Conservation (phyloP, 345 rosid species). For the Orychophragmus violaceus region DNA sequence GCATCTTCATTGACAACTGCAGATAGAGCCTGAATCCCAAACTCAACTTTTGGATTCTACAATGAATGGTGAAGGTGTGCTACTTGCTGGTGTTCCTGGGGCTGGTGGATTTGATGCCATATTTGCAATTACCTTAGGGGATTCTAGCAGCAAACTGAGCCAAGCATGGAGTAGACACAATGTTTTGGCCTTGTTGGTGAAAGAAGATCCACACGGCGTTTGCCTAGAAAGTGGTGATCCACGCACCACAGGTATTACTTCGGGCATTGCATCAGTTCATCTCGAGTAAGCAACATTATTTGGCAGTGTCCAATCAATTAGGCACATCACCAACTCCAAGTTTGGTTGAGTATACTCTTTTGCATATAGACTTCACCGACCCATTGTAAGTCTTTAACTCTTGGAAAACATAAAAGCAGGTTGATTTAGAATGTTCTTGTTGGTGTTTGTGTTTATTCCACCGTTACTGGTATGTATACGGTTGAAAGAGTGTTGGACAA, state of each 20-base stretch:
- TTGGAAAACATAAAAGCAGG: no score
- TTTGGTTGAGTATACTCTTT: conserved; percentile 27
- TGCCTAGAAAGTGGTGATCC: conserved; percentile 75
- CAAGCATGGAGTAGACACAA: conserved; percentile 63
- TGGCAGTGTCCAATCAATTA: conserved; percentile 2
- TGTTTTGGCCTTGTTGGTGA: conserved; percentile 75
- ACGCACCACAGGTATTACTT: conserved; percentile 47
- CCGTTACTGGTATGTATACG: no score
- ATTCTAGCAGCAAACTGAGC: conserved; percentile 45
- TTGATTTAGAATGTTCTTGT: no score
- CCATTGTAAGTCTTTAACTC: no score
- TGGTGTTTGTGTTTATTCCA: no score
- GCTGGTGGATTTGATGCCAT: conserved; percentile 97
- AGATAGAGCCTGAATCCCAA: conserved; percentile 87
- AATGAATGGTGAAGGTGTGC: conserved; percentile 75
- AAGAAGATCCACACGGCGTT: conserved; percentile 88
- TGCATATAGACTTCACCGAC: conserved; percentile 7
- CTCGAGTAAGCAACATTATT: conserved; percentile 39
- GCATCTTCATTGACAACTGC: conserved; percentile 33
- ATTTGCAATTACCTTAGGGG: conserved; percentile 67
- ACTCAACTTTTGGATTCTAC: conserved; percentile 71
- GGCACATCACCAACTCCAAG: conserved; percentile 22
- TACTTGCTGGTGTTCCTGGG: conserved; percentile 91
- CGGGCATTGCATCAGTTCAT: conserved; percentile 50
- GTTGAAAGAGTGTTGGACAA: no score